Percentiles rank a stretch among this genome's conserved stretches.
phyloP scores from a whole-genome alignment of 2,329 filamentous ascomycete genomes.

The Paracoccidioides brasiliensis region DNA sequence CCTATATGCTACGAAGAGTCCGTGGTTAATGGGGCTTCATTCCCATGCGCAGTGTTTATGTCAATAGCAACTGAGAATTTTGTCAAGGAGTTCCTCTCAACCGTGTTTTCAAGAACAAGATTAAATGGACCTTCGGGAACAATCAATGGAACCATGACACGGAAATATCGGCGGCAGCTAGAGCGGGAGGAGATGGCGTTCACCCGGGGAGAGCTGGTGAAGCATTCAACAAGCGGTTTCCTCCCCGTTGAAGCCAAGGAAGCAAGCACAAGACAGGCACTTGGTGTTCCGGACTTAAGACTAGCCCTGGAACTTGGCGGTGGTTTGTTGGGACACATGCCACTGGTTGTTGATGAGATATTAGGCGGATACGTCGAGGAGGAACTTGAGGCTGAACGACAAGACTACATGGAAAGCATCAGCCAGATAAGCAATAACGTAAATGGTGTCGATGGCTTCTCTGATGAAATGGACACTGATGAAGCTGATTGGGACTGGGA shows the following conservation, averaged over 20 bases:
- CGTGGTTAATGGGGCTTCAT: conserved; percentile 39
- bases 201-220: conserved; percentile 57
- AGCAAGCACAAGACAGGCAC: conserved; percentile 54
- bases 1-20: conserved; percentile 55
- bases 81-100: conserved; percentile 47
- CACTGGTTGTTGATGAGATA: conserved; percentile 58
- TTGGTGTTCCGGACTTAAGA: conserved; percentile 67
- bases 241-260: conserved; percentile 71
- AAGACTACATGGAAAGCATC: conserved; percentile 17
- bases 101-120: conserved; percentile 41
- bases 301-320: conserved; percentile 65
- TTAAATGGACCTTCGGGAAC: conserved; percentile 50
- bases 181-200: conserved; percentile 61
- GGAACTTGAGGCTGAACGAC: conserved; percentile 47
- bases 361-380: conserved; percentile 60
- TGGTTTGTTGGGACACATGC: conserved; percentile 63
- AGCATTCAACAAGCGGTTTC: conserved; percentile 59
- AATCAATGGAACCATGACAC: conserved; percentile 62
- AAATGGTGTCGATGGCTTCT: conserved; percentile 14
- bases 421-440: not conserved
- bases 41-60: conserved; percentile 46
- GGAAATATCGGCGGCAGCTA: conserved; percentile 62
- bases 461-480: conserved; percentile 31
- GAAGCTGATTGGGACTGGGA: conserved; percentile 29
- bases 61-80: conserved; percentile 50